A percentile compares a stretch with the other conserved stretches of the same genome.
These are phyloP conservation scores for Loxodes magnus DNA, from an alignment of 73 alveolate genomes.

Conservation along the genomic window DNA sequence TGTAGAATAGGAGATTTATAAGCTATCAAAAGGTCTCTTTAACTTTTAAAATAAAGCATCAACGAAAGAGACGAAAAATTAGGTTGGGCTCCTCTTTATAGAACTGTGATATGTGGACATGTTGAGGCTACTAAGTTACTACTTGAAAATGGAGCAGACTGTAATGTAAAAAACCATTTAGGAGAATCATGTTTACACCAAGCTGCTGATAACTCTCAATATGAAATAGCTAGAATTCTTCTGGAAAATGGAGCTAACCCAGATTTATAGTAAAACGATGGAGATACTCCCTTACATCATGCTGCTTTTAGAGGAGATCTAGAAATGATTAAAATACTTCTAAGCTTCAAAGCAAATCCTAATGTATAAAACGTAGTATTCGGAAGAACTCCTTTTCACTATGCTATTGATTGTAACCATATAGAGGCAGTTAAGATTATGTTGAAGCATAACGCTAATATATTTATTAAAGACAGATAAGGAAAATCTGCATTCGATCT, in stretches of 20 bases:
- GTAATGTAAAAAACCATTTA: constrained; percentile 36
- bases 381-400: constrained; percentile 51
- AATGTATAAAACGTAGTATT: constrained; percentile 36
- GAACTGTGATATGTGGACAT: constrained; percentile 64
- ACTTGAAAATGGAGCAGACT: constrained; percentile 55
- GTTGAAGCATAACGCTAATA: constrained; percentile 35
- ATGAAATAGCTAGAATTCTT: constrained; percentile 37
- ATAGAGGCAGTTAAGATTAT: constrained; percentile 45
- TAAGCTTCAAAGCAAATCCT: constrained; percentile 51
- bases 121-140: constrained; percentile 58
- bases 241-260: constrained; percentile 41
- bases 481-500: constrained; percentile 10
- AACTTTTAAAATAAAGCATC: not conserved
- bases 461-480: constrained; percentile 19
- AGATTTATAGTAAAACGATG: constrained; percentile 39
- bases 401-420: constrained; percentile 46
- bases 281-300: constrained; percentile 68
- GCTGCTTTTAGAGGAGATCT: constrained; percentile 80
- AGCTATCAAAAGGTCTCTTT: not conserved
- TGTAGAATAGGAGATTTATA: constrained; percentile 7
- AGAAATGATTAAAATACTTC: constrained; percentile 41
- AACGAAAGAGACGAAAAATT: constrained; percentile 16
- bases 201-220: constrained; percentile 41
- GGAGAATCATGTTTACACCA: constrained; percentile 51
- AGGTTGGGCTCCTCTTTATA: constrained; percentile 59